Percentiles rank a stretch among this genome's conserved stretches.
These are phyloP conservation scores for Knoxia roxburghii DNA, from an alignment of 257 asterid genomes.

Conservation along the genomic window DNA sequence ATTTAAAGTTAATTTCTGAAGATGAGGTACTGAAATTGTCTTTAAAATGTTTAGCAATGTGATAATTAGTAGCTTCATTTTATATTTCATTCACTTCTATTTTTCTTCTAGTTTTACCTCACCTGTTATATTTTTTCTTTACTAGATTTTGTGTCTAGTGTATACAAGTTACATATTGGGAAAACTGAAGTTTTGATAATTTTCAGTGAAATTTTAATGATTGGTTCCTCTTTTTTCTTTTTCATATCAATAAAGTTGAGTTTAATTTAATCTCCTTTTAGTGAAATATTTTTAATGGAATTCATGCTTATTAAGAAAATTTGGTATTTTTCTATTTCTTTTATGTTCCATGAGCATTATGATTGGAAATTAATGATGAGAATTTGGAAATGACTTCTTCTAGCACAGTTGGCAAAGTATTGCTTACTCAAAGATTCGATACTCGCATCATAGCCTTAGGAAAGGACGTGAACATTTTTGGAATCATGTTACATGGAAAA, in stretches of 20 bases:
- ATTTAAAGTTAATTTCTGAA: constrained; percentile 24
- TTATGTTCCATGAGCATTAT: not conserved
- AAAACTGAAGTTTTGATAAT: not conserved
- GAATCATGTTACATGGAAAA: constrained; percentile 26
- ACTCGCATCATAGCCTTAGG: constrained; percentile 19
- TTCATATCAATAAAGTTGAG: not conserved
- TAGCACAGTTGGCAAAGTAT: constrained; percentile 16
- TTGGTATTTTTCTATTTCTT: not conserved
- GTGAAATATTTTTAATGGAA: not conserved
- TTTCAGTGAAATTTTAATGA: not conserved
- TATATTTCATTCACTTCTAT: not conserved
- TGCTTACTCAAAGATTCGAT: constrained; percentile 21
- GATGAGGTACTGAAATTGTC: constrained; percentile 7
- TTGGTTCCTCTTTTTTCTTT: not conserved
- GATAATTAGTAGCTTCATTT: constrained; percentile 10
- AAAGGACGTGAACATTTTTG: constrained; percentile 22
- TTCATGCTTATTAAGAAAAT: not conserved
- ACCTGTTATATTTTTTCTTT: not conserved
- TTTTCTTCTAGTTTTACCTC: constrained; percentile 1
- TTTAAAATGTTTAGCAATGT: constrained; percentile 16
- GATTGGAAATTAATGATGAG: constrained; percentile 5
- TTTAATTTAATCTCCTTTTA: not conserved
- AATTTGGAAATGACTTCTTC: constrained; percentile 14
- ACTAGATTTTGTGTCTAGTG: not conserved
- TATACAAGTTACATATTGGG: not conserved